Evolutionary conservation across 2,329 filamentous ascomycete genomes (phyloP).

Genomic region (Aspergillus unguis): DNA sequence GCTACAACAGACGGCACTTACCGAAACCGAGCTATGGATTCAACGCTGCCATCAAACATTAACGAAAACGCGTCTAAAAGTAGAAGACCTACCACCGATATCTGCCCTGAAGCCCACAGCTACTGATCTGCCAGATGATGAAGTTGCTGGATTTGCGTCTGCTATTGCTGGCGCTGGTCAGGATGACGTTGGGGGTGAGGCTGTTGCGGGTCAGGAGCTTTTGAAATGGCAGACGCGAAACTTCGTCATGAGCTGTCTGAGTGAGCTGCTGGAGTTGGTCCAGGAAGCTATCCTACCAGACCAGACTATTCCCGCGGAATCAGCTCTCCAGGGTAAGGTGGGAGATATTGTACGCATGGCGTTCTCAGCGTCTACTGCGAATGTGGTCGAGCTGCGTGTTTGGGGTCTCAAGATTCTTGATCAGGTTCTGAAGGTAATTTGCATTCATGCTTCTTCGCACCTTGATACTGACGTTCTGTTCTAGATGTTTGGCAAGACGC

Average conservation of each 20-base stretch:
- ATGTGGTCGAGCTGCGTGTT: conserved; percentile 82
- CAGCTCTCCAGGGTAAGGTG: conserved; percentile 74
- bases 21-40: conserved; percentile 80
- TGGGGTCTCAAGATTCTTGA: conserved; percentile 93
- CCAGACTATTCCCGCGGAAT: conserved; percentile 73
- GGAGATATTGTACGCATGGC: conserved; percentile 95
- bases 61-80: conserved; percentile 75
- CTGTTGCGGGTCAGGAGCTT: conserved; percentile 70
- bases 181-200: conserved; percentile 50
- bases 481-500: conserved; percentile 85
- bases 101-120: conserved; percentile 45
- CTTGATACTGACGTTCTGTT: background rate
- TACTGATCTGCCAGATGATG: conserved; percentile 89
- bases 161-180: conserved; percentile 61
- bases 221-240: conserved; percentile 93
- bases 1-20: conserved; percentile 83
- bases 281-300: conserved; percentile 74
- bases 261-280: conserved; percentile 75
- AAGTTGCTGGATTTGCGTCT: conserved; percentile 92
- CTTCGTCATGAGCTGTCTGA: conserved; percentile 86
- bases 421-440: conserved; percentile 68
- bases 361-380: conserved; percentile 93
- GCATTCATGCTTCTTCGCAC: background rate
- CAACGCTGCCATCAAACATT: conserved; percentile 83
- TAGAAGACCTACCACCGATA: conserved; percentile 45